Conservation (phyloP, 257 asterid species). For the Plantago elongata region DNA sequence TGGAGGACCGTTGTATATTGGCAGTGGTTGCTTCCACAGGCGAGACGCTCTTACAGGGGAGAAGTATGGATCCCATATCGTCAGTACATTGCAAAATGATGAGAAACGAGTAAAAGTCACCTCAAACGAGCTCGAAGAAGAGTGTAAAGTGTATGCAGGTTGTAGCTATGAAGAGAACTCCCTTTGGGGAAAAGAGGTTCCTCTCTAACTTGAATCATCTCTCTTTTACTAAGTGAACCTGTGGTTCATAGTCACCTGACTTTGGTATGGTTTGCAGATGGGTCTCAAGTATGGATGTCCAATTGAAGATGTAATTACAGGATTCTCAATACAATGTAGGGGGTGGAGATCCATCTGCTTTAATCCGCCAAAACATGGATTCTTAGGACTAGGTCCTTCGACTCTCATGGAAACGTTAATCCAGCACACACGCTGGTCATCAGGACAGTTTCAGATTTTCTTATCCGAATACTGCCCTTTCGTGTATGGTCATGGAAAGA, state of each 20-base stretch:
- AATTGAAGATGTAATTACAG: slow-evolving; percentile 30
- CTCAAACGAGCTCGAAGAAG: slow-evolving; percentile 11
- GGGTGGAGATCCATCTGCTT: slow-evolving; percentile 30
- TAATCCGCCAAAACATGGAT: slow-evolving; percentile 20
- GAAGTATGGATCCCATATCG: slow-evolving; percentile 16
- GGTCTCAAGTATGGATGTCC: slow-evolving; percentile 32
- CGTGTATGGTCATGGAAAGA: slow-evolving; percentile 20
- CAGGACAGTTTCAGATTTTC: slow-evolving; percentile 31
- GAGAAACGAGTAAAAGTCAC: slow-evolving; percentile 5
- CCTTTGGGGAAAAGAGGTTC: slow-evolving; percentile 35
- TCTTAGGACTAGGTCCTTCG: slow-evolving; percentile 29
- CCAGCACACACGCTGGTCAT: slow-evolving; percentile 30
- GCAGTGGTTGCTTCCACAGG: slow-evolving; percentile 36
- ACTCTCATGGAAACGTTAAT: slow-evolving; percentile 22
- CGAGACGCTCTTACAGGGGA: slow-evolving; percentile 29
- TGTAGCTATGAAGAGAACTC: slow-evolving; percentile 27
- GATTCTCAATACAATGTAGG: slow-evolving; percentile 26
- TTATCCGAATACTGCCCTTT: slow-evolving; percentile 26
- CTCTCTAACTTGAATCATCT: background rate
- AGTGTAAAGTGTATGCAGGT: slow-evolving; percentile 18
- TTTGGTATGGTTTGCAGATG: slow-evolving; percentile 18
- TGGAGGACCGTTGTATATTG: slow-evolving; percentile 37
- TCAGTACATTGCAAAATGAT: slow-evolving; percentile 10
- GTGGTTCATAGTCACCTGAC: too few species aligned
- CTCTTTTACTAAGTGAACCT: background rate